Evolutionary conservation across 2,329 filamentous ascomycete genomes (phyloP).

Genomic region (Trichoderma asperellum): DNA sequence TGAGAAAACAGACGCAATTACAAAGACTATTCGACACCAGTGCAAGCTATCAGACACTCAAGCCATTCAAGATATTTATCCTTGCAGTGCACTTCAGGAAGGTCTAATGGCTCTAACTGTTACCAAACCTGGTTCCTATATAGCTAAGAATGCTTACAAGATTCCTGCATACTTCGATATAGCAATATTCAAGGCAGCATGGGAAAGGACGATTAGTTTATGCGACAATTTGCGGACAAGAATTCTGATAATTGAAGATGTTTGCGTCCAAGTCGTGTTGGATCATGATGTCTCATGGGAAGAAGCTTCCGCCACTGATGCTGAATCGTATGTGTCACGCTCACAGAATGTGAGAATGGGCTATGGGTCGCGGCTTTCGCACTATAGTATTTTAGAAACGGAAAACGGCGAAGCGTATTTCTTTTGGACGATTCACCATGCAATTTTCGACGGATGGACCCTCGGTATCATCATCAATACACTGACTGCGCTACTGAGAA

Average conservation of each 20-base stretch:
- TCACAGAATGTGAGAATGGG: not conserved
- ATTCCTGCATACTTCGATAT: conserved; percentile 25
- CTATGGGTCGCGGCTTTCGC: conserved; percentile 8
- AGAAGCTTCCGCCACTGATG: not conserved
- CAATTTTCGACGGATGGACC: conserved; percentile 17
- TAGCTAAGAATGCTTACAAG: conserved; percentile 28
- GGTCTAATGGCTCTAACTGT: conserved; percentile 40
- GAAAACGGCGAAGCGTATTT: not conserved
- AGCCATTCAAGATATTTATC: conserved; percentile 40
- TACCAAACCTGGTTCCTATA: conserved; percentile 34
- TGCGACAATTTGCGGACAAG: conserved; percentile 33
- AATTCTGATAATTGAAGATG: conserved; percentile 29
- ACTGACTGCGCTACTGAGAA: conserved; percentile 3
- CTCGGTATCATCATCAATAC: conserved; percentile 2
- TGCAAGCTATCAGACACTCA: not conserved
- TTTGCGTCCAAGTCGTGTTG: conserved; percentile 29
- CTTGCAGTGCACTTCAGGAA: conserved; percentile 45
- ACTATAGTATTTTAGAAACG: not conserved
- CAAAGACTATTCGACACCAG: not conserved
- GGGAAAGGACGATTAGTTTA: conserved; percentile 30
- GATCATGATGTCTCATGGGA: conserved; percentile 22
- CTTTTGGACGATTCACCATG: conserved; percentile 20
- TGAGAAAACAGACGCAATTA: not conserved
- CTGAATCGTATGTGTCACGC: not conserved
- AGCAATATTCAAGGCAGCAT: conserved; percentile 28